These are phyloP conservation scores for Stentor coeruleus DNA, from an alignment of 73 alveolate species.

Conservation along the genomic window DNA sequence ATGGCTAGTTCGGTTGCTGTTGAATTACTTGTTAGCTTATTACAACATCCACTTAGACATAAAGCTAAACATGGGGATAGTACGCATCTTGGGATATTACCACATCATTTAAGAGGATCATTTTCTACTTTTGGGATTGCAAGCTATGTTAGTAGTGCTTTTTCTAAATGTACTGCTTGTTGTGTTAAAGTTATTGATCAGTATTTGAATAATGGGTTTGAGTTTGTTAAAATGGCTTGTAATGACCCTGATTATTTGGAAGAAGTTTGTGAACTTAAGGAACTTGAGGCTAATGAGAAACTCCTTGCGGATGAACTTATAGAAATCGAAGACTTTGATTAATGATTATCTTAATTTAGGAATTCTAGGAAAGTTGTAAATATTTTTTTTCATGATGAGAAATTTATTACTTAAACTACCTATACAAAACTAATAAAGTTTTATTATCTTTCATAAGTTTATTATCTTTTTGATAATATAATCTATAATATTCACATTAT, in stretches of 20 bases:
- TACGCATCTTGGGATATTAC: constrained; percentile 59
- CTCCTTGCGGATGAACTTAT: background rate
- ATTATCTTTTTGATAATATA: no score
- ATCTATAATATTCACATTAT: no score
- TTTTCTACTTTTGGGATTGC: constrained; percentile 53
- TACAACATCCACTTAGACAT: constrained; percentile 80
- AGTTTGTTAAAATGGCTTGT: constrained; percentile 66
- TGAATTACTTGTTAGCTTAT: constrained; percentile 80
- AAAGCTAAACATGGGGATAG: constrained; percentile 78
- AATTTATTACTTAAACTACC: no score
- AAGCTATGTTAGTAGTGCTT: constrained; percentile 60
- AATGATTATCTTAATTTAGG: no score
- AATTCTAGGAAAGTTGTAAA: no score
- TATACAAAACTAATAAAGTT: no score
- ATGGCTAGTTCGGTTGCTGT: constrained; percentile 85
- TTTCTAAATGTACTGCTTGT: constrained; percentile 85
- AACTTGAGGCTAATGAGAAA: background rate
- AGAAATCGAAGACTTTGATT: constrained; percentile 8
- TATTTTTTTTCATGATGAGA: no score
- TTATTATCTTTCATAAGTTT: no score
- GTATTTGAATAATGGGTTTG: constrained; percentile 52
- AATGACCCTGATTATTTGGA: constrained; percentile 83
- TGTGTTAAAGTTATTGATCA: constrained; percentile 51
- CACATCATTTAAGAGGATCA: constrained; percentile 90
- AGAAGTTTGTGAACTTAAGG: constrained; percentile 63